Evolutionary conservation across 106 monocot species (phyloP), one percentile per base, ranked within the genome.

Genomic region (Acorus gramineus): DNA sequence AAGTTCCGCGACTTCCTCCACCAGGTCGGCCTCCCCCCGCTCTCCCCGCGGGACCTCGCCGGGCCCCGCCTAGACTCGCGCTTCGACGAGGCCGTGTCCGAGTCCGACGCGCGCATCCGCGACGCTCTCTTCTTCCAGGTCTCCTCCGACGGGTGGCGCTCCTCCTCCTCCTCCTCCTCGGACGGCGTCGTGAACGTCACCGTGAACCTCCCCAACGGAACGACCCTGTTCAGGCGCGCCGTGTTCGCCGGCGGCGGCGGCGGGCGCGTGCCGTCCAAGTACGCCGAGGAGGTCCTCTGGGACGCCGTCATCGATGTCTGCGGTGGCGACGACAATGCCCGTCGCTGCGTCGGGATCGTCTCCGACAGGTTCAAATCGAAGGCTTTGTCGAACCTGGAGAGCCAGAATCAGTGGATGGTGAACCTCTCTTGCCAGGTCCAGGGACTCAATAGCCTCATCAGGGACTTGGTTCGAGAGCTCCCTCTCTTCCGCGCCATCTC

Each of bases 71-170:
- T 95, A 44, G 84, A 90, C 64, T 55, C 80, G 2, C 84, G 87
- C 2, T 87, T 72, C 71, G 69, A 69, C n/a, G 84, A 85, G n/a
- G 84, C 80, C 14, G 63, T 67, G 9, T 61, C 62, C 4, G 85
- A 87, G 42, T 75, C 90, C 7, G 87, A 85, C 14, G 85, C 76
- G 8, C 81, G 87, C 52, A 80, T 91, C 43, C 76, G 73, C 2
- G 96, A 91, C 52, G 86, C 96, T 8, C 62, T 78, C 61, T 96
- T 96, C 77, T 96, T 87, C 65, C 96, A 96, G 75, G 66, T 96
- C 28, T 75, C 96, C 54, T 68, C 82, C 50, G 82, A 76, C 46
- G 90, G 96, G 13, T 87, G 86, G 86, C 77, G 70, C 9, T 54
- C 77, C 28, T 28, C 28, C 28, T 28, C 28, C 28, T 28, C 28